Evolutionary conservation across 805 yeast species (phyloP), one percentile per base, ranked within the genome.

Genomic region (Metschnikowia kunwiensis): DNA sequence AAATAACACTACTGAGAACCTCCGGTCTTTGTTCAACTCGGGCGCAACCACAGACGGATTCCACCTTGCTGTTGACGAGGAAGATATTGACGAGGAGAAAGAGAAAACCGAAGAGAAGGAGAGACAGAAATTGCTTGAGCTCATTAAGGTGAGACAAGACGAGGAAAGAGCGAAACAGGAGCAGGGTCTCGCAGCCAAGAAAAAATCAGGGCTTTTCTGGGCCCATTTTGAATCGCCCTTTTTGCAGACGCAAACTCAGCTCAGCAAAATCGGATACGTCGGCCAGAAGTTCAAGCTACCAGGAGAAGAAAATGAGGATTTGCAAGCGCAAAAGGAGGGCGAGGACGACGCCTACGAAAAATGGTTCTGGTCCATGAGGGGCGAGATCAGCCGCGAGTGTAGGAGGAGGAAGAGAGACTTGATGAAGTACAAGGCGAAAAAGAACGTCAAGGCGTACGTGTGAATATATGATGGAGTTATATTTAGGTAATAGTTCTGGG

Each of bases 201-300:
- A 42, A 11, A 53, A 54, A 36, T 52, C 46, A 29, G 79, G 86
- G 6, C 64, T 88, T 23, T 89, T 91, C 58, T 91, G 94, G 73
- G 65, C 82, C 2, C 97, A 91, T 56, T 64, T 70, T 9, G 83
- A 83, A 13, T 89, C 97, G 1, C 96, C 96, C 1, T 91, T 86
- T 61, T 65, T 91, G 45, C 77, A 75, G 33, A 81, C 96, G 0
- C 97, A 89, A 61, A 72, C 96, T 0, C 95, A 85, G 56, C 57
- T 87, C 31, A 75, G 74, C 40, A 82, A 78, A 50, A 48, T 83
- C 23, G 68, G 74, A 6, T 51, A 57, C n/a, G 42, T 41, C 2
- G 51, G 47, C 11, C 61, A 56, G 24, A 63, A 55, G 7, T 42
- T 60, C 13, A 49, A 43, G 20, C 54, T 68, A 29, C 72, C 72